Conservation (phyloP, 164 flowering plant species). For the Chimonanthus praecox region DNA sequence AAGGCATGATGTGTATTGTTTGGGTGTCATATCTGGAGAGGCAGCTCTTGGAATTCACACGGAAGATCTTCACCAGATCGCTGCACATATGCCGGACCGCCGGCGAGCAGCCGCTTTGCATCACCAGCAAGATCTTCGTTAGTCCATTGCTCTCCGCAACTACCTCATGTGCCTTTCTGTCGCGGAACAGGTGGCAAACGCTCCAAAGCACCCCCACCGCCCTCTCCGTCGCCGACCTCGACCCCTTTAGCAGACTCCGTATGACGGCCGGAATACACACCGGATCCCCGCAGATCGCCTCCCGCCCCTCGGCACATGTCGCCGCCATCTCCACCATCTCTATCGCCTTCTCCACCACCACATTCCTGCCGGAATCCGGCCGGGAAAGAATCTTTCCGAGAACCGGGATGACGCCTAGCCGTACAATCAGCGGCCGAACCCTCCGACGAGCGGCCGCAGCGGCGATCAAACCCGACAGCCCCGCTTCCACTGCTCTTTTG, state of each 20-base stretch:
- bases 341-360: conserved; percentile 40
- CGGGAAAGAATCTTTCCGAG: conserved; percentile 25
- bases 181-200: conserved; percentile 55
- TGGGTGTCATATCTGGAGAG: conserved; percentile 69
- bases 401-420: conserved; percentile 33
- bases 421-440: conserved; percentile 29
- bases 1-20: conserved; percentile 87
- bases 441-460: conserved; percentile 32
- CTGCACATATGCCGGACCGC: conserved; percentile 57
- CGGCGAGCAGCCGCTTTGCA: conserved; percentile 82
- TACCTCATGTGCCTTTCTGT: conserved; percentile 48
- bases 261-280: conserved; percentile 41
- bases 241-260: conserved; percentile 57
- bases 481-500: conserved; percentile 30
- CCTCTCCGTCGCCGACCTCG: conserved; percentile 63
- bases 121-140: conserved; percentile 72
- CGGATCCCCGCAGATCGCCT: conserved; percentile 44
- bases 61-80: conserved; percentile 66
- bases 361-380: conserved; percentile 13
- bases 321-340: conserved; percentile 53
- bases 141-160: conserved; percentile 57
- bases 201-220: conserved; percentile 78
- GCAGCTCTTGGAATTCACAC: conserved; percentile 49
- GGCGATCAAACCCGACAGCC: conserved; percentile 41
- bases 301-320: conserved; percentile 54